Percentiles rank a stretch among this genome's conserved stretches.
Evolutionary conservation across 257 asterid genomes (phyloP).

Genomic region (Gynochthodes officinalis): DNA sequence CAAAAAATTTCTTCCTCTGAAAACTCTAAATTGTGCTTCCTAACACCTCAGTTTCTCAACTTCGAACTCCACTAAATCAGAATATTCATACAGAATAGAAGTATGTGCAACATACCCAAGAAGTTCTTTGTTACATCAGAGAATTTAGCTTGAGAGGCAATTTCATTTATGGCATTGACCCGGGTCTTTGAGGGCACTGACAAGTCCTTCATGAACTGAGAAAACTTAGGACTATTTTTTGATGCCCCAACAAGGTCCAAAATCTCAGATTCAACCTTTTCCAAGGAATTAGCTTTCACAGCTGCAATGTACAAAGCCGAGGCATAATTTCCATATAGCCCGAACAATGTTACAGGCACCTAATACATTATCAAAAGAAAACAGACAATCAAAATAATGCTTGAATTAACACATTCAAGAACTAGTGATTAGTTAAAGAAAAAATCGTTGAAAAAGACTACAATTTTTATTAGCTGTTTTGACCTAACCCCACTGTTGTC

Average conservation of each 20-base stretch:
- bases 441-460: background rate
- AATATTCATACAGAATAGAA: background rate
- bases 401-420: background rate
- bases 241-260: constrained; percentile 66
- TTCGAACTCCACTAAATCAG: too few relatives aligned
- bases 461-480: background rate
- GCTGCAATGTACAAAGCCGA: constrained; percentile 82
- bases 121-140: constrained; percentile 60
- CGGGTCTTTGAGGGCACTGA: constrained; percentile 60
- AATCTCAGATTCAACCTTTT: constrained; percentile 85
- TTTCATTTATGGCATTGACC: constrained; percentile 61
- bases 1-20: background rate
- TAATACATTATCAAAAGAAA: constrained; percentile 19
- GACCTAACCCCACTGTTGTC: background rate
- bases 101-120: constrained; percentile 44
- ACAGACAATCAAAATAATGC: background rate
- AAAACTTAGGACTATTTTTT: constrained; percentile 69
- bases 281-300: constrained; percentile 71
- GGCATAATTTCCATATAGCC: constrained; percentile 90
- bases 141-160: constrained; percentile 62
- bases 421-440: too few relatives aligned
- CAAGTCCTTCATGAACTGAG: constrained; percentile 75
- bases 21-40: background rate
- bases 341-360: constrained; percentile 85
- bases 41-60: background rate